Conservation (phyloP, 305 asterid genomes). For the Vinca major region DNA sequence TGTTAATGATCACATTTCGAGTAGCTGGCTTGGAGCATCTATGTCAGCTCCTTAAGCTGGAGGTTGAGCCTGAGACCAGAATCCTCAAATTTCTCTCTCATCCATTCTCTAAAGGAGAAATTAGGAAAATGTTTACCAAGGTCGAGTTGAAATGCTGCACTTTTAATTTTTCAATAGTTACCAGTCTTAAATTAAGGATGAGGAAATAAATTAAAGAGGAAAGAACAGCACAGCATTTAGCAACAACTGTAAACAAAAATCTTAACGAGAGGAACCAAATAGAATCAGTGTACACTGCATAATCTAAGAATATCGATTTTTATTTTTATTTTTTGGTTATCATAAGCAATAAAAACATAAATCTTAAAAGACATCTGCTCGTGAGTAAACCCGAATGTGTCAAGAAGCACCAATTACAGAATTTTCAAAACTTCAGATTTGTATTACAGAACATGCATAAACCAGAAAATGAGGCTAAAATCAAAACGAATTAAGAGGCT, state of each 20-base stretch:
- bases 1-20: background rate
- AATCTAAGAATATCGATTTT: background rate
- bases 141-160: background rate
- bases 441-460: too few relatives aligned
- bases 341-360: background rate
- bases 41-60: background rate
- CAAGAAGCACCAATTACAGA: constrained; percentile 1
- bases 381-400: background rate
- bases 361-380: background rate
- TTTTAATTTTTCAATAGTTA: background rate
- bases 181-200: background rate
- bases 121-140: background rate
- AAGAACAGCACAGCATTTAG: background rate
- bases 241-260: background rate
- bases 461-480: background rate
- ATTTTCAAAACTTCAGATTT: too few relatives aligned
- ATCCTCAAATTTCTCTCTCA: background rate
- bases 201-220: background rate
- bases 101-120: background rate
- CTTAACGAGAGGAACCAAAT: background rate
- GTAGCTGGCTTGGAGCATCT: background rate
- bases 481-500: background rate
- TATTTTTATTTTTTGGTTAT: background rate
- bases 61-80: background rate
- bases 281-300: background rate